Conservation (phyloP, 129 eudicot species). For the Artemisia annua region DNA sequence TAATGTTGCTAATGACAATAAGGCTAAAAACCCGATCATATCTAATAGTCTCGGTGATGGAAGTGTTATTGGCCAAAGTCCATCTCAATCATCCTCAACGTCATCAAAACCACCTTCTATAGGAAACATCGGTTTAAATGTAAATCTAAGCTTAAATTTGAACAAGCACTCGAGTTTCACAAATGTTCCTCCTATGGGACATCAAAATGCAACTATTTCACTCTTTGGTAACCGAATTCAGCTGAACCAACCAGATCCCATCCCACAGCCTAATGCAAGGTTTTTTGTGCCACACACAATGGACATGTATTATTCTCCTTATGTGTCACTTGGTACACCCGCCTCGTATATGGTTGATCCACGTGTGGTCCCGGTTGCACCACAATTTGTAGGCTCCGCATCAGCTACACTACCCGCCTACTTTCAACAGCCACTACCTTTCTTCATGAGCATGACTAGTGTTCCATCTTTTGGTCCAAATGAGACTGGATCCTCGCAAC, state of each 20-base stretch:
- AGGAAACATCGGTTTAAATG: slow-evolving; percentile 38
- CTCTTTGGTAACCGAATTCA: slow-evolving; percentile 58
- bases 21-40: slow-evolving; percentile 19
- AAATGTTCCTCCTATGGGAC: slow-evolving; percentile 37
- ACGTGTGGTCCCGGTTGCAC: slow-evolving; percentile 51
- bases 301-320: slow-evolving; percentile 6
- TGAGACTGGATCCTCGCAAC: slow-evolving; percentile 32
- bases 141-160: slow-evolving; percentile 35
- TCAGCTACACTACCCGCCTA: not conserved
- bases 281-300: too few relatives aligned
- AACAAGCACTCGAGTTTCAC: slow-evolving; percentile 1
- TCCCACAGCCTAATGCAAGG: too few relatives aligned
- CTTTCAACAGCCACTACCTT: slow-evolving; percentile 21
- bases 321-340: slow-evolving; percentile 42
- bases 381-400: slow-evolving; percentile 31
- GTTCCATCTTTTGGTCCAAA: slow-evolving; percentile 34
- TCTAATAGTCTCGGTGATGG: slow-evolving; percentile 9
- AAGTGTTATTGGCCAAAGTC: slow-evolving; percentile 9
- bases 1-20: slow-evolving; percentile 55
- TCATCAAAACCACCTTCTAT: slow-evolving; percentile 47
- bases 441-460: slow-evolving; percentile 42
- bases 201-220: slow-evolving; percentile 40
- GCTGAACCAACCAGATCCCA: slow-evolving; percentile 16
- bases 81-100: slow-evolving; percentile 56
- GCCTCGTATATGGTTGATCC: slow-evolving; percentile 52